Percentiles rank a stretch among this genome's conserved stretches.
phyloP scores from a whole-genome alignment of 2,329 filamentous ascomycete species.

The Fusarium sp. region DNA sequence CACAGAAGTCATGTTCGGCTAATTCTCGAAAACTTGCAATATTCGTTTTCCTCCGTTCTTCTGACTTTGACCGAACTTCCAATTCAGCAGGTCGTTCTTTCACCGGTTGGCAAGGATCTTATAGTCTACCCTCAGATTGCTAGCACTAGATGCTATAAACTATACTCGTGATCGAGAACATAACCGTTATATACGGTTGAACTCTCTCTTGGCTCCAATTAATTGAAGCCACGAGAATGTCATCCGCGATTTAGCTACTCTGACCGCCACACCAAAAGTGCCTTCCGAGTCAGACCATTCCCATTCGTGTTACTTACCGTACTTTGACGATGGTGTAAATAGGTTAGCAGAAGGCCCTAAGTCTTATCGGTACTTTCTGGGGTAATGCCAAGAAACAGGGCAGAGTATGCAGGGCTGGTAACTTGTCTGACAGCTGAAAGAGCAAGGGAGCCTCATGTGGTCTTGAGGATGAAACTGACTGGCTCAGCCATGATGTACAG shows the following conservation, averaged over 20 bases:
- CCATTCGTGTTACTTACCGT: slow-evolving; percentile 1
- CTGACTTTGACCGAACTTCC: background rate
- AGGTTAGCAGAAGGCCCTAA: background rate
- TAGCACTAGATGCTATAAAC: background rate
- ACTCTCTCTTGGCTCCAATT: background rate
- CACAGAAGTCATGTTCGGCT: background rate
- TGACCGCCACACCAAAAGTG: slow-evolving; percentile 2
- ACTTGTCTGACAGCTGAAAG: slow-evolving; percentile 16
- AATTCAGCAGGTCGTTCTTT: background rate
- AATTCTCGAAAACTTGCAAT: background rate
- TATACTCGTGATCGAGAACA: background rate
- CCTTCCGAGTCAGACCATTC: background rate
- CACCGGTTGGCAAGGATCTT: background rate
- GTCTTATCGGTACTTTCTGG: background rate
- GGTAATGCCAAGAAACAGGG: background rate
- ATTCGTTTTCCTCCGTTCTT: background rate
- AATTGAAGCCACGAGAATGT: background rate
- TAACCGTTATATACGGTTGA: background rate
- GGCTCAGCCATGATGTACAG: background rate
- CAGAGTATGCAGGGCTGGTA: slow-evolving; percentile 5
- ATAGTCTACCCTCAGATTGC: background rate
- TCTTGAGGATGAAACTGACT: slow-evolving; percentile 8
- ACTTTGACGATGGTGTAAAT: slow-evolving; percentile 2
- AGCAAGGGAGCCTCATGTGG: slow-evolving; percentile 27
- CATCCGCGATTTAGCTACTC: background rate